Evolutionary conservation across 306 rosid species (phyloP).

Genomic region (Arachis hypogaea): DNA sequence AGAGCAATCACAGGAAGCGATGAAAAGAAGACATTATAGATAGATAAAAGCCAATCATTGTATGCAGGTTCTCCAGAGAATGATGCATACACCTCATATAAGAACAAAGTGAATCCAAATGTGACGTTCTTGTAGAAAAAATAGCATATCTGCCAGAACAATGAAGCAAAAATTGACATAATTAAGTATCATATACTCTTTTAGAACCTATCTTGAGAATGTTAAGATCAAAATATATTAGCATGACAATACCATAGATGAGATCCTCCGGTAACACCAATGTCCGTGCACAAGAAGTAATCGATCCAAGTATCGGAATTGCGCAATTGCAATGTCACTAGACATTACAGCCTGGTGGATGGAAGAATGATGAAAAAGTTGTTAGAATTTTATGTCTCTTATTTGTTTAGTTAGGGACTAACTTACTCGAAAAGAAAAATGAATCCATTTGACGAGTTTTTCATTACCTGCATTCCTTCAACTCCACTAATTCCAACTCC

Average conservation of each 20-base stretch:
- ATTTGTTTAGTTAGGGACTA: not conserved
- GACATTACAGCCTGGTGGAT: constrained; percentile 91
- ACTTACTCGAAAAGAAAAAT: constrained; percentile 23
- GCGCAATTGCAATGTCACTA: constrained; percentile 95
- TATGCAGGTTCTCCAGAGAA: constrained; percentile 88
- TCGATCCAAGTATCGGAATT: constrained; percentile 84
- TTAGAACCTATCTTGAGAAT: constrained; percentile 25
- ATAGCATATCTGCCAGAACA: constrained; percentile 90
- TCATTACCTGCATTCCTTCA: constrained; percentile 98
- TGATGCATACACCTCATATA: constrained; percentile 81
- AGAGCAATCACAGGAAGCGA: constrained; percentile 89
- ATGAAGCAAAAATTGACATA: constrained; percentile 37
- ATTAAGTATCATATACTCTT: constrained; percentile 3
- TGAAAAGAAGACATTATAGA: constrained; percentile 86
- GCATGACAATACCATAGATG: constrained; percentile 77
- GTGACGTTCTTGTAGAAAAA: constrained; percentile 93
- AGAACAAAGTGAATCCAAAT: constrained; percentile 87
- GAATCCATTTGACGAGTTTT: constrained; percentile 25
- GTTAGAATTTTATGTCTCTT: not conserved
- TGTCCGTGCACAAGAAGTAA: constrained; percentile 98
- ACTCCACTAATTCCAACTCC: constrained; percentile 96
- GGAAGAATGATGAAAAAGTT: constrained; percentile 17
- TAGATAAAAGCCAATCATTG: constrained; percentile 93
- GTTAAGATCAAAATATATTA: not conserved
- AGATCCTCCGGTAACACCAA: constrained; percentile 97